Evolutionary conservation across 2,329 filamentous ascomycete genomes (phyloP), one percentile per base, ranked within the genome.

Genomic region (Alternaria consortialis): DNA sequence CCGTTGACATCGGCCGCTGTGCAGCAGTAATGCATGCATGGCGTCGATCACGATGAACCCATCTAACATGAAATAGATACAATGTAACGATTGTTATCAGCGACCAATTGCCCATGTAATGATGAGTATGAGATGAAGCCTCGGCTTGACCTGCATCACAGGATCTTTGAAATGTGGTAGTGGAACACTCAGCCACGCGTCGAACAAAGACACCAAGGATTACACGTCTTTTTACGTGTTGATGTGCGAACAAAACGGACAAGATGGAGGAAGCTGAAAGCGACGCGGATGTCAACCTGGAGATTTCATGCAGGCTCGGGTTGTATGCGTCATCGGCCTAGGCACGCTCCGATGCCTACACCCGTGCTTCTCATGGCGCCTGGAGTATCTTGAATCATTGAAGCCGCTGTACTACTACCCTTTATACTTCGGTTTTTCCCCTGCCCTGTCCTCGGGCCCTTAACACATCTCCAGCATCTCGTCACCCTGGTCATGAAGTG

Each of bases 401-500:
- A 27, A 37, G 32, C 46, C 27, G 31, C 46, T 36, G 23, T 15
- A 27, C 46, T 50, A 37, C 32, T 36, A 37, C 31, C 31, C 32
- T 50, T 31, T 50, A 1, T 25, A 37, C 46, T n/a, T 12, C 37
- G 46, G 15, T 23, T 36, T 32, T 25, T 23, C 27, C 34, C 31
- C 46, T 36, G 46, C 46, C 46, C 23, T 50, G 46, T n/a, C 7
- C 34, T n/a, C 25, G 46, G 15, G 20, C 32, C 20, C 36, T 17
- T 50, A 36, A 31, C 20, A 23, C 31, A 15, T 50, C 12, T 36
- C 8, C 31, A 36, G 46, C 31, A 37, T 2, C 20, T 20, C 46
- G 46, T 50, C 46, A 50, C 20, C 23, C 32, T 11, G 31, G 46
- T 13, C 46, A 46, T 55, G 56, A 59, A 43, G 56, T 44, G 51